Evolutionary conservation across 2,329 filamentous ascomycete species (phyloP).

Genomic region (Fonsecaea erecta): DNA sequence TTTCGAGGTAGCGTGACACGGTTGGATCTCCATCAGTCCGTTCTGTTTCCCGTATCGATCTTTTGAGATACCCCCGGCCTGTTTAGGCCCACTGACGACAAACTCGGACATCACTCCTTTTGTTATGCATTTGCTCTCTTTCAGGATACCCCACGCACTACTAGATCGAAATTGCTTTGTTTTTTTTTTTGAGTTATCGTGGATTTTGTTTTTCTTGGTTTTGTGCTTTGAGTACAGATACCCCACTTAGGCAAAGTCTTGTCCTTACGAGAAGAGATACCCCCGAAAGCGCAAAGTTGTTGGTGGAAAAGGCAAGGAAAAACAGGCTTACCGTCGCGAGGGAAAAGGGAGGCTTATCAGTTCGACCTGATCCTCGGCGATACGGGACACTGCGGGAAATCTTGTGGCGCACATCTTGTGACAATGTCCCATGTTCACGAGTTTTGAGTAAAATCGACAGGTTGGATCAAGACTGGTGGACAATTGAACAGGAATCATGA

Average conservation of each 20-base stretch:
- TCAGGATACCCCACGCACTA: slow-evolving; percentile 35
- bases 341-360: slow-evolving; percentile 27
- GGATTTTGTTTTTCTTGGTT: slow-evolving; percentile 20
- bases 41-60: slow-evolving; percentile 13
- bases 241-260: slow-evolving; percentile 35
- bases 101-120: slow-evolving; percentile 36
- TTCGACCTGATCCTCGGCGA: slow-evolving; percentile 11
- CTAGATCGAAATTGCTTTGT: slow-evolving; percentile 33
- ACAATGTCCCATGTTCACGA: slow-evolving; percentile 22
- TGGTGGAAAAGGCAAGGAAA: slow-evolving; percentile 26
- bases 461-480: not conserved
- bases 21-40: slow-evolving; percentile 17
- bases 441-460: slow-evolving; percentile 2
- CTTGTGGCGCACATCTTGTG: slow-evolving; percentile 16
- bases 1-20: slow-evolving; percentile 33
- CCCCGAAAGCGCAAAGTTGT: slow-evolving; percentile 29
- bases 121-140: slow-evolving; percentile 29
- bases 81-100: slow-evolving; percentile 29
- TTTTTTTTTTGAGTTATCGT: slow-evolving; percentile 21
- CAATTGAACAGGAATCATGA: slow-evolving; percentile 1
- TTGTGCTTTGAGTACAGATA: slow-evolving; percentile 35
- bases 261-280: slow-evolving; percentile 36
- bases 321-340: slow-evolving; percentile 2
- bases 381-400: slow-evolving; percentile 15
- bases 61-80: slow-evolving; percentile 23